Evolutionary conservation across 306 rosid species (phyloP).

Genomic region (Inga oerstediana): DNA sequence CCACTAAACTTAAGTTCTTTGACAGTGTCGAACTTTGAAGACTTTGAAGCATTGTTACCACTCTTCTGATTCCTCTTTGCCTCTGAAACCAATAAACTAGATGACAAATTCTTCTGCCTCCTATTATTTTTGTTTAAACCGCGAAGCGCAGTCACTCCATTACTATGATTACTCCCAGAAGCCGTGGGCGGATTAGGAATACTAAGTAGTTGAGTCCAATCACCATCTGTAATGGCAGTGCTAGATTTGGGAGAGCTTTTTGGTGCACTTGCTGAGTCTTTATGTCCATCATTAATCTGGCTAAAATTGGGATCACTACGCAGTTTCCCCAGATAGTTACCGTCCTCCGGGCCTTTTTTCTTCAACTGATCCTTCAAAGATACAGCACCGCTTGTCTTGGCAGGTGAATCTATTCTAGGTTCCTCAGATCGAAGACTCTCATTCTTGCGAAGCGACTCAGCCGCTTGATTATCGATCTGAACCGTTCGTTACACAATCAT

Average conservation of each 20-base stretch:
- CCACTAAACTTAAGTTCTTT: slow-evolving; percentile 54
- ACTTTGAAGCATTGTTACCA: slow-evolving; percentile 36
- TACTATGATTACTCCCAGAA: slow-evolving; percentile 47
- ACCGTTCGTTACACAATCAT: slow-evolving; percentile 37
- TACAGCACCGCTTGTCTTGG: slow-evolving; percentile 51
- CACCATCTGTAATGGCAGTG: slow-evolving; percentile 64
- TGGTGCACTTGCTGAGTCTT: slow-evolving; percentile 43
- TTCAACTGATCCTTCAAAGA: slow-evolving; percentile 86
- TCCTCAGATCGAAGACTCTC: slow-evolving; percentile 61
- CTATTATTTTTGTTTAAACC: slow-evolving; percentile 57
- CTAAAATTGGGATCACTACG: slow-evolving; percentile 57
- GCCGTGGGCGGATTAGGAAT: slow-evolving; percentile 49
- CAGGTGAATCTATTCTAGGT: slow-evolving; percentile 45
- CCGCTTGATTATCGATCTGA: slow-evolving; percentile 99
- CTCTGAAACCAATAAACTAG: slow-evolving; percentile 44
- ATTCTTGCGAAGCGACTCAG: slow-evolving; percentile 83
- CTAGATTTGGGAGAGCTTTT: slow-evolving; percentile 52
- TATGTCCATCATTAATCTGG: slow-evolving; percentile 30
- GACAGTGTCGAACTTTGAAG: slow-evolving; percentile 41
- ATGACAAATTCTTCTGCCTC: slow-evolving; percentile 48
- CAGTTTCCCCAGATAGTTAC: slow-evolving; percentile 59
- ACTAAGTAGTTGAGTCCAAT: slow-evolving; percentile 91
- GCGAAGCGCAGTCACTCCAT: slow-evolving; percentile 47
- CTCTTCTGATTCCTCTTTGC: slow-evolving; percentile 54
- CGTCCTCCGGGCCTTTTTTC: slow-evolving; percentile 57